Conservation (phyloP, 345 rosid genomes). For the Hibiscus tridactylites region DNA sequence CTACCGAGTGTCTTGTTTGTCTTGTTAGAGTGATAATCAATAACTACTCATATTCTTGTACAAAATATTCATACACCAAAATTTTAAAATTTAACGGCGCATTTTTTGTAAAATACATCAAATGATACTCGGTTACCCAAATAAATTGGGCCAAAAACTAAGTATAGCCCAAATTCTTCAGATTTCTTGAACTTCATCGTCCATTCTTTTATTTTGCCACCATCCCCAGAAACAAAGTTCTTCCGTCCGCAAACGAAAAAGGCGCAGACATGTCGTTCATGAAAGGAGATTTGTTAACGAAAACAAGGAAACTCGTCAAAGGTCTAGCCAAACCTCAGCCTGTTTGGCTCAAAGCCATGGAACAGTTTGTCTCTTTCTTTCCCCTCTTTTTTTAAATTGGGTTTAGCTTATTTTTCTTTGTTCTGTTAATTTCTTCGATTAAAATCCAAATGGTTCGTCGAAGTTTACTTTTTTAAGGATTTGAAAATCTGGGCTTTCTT, state of each 20-base stretch:
- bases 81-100: too few relatives aligned
- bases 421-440: not conserved
- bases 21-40: too few relatives aligned
- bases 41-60: too few relatives aligned
- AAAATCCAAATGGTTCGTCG: not conserved
- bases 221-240: too few relatives aligned
- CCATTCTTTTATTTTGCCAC: too few relatives aligned
- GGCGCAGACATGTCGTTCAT: slow-evolving; percentile 54
- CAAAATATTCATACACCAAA: too few relatives aligned
- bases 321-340: slow-evolving; percentile 77
- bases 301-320: slow-evolving; percentile 72
- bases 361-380: slow-evolving; percentile 42
- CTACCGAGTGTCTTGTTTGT: too few relatives aligned
- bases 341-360: slow-evolving; percentile 88
- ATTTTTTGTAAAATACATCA: too few relatives aligned
- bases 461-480: not conserved
- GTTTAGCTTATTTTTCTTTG: not conserved
- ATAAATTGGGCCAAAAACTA: too few relatives aligned
- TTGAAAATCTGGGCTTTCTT: not conserved
- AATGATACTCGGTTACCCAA: too few relatives aligned
- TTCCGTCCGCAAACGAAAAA: not conserved
- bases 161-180: too few relatives aligned
- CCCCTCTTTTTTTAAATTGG: not conserved
- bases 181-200: too few relatives aligned
- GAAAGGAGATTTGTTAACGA: slow-evolving; percentile 78